These are phyloP conservation scores for Fomitopsis pinicola DNA, from an alignment of 1,284 basidiomycete genomes.

Conservation along the genomic window DNA sequence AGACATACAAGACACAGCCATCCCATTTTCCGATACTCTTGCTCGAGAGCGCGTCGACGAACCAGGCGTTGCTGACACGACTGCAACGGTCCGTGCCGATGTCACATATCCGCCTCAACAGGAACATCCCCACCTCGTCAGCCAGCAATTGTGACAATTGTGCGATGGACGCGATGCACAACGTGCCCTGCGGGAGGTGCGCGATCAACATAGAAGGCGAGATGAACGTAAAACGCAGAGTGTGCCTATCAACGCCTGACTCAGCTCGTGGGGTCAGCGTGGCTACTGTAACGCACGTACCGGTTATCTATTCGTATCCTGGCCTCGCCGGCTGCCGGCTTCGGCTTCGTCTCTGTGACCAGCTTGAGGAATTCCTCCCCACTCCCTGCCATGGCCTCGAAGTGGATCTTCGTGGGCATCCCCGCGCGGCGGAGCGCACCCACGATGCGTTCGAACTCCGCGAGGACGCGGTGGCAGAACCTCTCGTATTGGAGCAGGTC, in stretches of 20 bases:
- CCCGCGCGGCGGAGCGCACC: conserved; percentile 47
- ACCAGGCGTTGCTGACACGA: conserved; percentile 63
- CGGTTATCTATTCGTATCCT: conserved; percentile 62
- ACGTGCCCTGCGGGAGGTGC: conserved; percentile 71
- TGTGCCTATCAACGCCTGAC: conserved; percentile 42
- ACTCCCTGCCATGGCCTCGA: conserved; percentile 62
- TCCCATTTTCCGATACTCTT: conserved; percentile 78
- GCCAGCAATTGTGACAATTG: conserved; percentile 70
- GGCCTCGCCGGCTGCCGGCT: conserved; percentile 59
- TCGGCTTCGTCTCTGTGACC: conserved; percentile 27
- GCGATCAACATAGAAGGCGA: conserved; percentile 69
- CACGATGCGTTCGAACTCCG: conserved; percentile 50
- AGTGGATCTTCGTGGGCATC: conserved; percentile 53
- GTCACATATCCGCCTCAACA: conserved; percentile 64
- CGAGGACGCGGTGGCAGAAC: conserved; percentile 59
- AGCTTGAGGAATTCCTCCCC: conserved; percentile 52
- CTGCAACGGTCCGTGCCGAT: conserved; percentile 55
- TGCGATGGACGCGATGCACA: conserved; percentile 65
- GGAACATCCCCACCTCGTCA: conserved; percentile 67
- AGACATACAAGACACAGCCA: conserved; percentile 62
- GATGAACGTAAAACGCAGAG: conserved; percentile 65
- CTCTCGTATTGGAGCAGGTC: conserved; percentile 73
- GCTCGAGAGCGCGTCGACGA: conserved; percentile 61
- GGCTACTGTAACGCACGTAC: conserved; percentile 29
- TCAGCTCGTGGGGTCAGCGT: neutral